These are phyloP conservation scores for Penicillium paxilli DNA, from an alignment of 495 filamentous ascomycete genomes.

Conservation along the genomic window DNA sequence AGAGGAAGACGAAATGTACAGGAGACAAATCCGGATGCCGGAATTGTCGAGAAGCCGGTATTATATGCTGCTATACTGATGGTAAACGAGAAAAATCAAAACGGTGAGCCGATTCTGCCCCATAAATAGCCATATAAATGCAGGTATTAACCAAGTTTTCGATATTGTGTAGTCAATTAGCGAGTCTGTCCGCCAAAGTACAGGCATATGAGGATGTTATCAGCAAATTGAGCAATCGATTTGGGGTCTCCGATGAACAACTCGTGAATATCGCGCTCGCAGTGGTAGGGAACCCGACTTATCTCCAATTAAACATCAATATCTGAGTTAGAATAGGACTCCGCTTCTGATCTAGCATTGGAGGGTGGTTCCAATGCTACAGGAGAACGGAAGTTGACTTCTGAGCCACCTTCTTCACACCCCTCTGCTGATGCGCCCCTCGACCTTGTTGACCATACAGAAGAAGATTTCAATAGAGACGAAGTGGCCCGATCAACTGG, in stretches of 20 bases:
- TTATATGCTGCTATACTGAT: conserved; percentile 55
- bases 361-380: conserved; percentile 11
- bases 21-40: conserved; percentile 55
- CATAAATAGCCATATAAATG: not conserved
- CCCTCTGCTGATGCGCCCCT: conserved; percentile 44
- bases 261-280: conserved; percentile 36
- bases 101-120: conserved; percentile 34
- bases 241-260: conserved; percentile 41
- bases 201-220: conserved; percentile 49
- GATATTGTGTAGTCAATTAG: conserved; percentile 37
- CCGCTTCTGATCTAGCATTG: conserved; percentile 20
- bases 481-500: conserved; percentile 48
- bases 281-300: conserved; percentile 25
- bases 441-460: conserved; percentile 52
- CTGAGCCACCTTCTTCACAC: conserved; percentile 23
- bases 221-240: conserved; percentile 35
- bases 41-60: conserved; percentile 52
- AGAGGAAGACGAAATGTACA: conserved; percentile 59
- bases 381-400: conserved; percentile 2
- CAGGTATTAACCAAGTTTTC: not conserved
- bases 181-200: conserved; percentile 50
- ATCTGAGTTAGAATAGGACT: conserved; percentile 27
- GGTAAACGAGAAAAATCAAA: conserved; percentile 59
- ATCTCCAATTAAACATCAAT: not conserved
- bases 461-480: conserved; percentile 59